Conservation (phyloP, 352 stramenopile genomes). For the Globisporangium cederbergense region DNA sequence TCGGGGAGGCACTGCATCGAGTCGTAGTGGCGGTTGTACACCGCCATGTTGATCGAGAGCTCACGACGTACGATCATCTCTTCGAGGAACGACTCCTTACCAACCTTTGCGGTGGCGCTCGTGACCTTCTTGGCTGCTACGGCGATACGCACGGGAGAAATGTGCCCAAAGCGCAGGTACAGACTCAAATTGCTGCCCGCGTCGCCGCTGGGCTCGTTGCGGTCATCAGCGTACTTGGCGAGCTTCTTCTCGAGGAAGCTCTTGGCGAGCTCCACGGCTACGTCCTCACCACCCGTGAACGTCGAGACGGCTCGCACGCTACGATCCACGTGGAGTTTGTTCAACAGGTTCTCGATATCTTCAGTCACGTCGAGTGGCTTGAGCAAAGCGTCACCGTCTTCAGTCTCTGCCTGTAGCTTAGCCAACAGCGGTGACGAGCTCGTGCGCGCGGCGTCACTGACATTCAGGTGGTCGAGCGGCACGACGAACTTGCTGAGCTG, state of each 20-base stretch:
- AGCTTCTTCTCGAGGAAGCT: slow-evolving; percentile 88
- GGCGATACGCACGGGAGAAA: slow-evolving; percentile 65
- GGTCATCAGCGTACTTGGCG: slow-evolving; percentile 55
- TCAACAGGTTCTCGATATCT: slow-evolving; percentile 31
- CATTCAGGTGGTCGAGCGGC: slow-evolving; percentile 33
- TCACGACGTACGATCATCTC: slow-evolving; percentile 96
- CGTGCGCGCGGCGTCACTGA: slow-evolving; percentile 30
- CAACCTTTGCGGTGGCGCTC: slow-evolving; percentile 52
- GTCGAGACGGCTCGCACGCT: slow-evolving; percentile 47
- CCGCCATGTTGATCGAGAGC: slow-evolving; percentile 96
- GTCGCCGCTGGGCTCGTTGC: slow-evolving; percentile 95
- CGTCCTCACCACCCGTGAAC: slow-evolving; percentile 71
- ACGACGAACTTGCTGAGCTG: slow-evolving; percentile 88
- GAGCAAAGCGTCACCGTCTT: slow-evolving; percentile 6
- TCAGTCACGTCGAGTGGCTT: slow-evolving; percentile 44
- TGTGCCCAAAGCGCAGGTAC: slow-evolving; percentile 94
- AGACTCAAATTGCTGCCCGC: slow-evolving; percentile 90
- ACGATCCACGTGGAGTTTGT: slow-evolving; percentile 59
- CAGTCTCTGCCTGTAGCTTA: neutral
- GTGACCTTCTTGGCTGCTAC: slow-evolving; percentile 66
- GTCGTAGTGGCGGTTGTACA: slow-evolving; percentile 96
- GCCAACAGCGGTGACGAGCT: slow-evolving; percentile 22
- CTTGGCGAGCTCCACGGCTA: slow-evolving; percentile 65
- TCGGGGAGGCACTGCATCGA: slow-evolving; percentile 80
- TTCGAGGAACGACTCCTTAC: slow-evolving; percentile 94